Evolutionary conservation across 78 protist species (phyloP), one percentile per base, ranked within the genome.

Genomic region (Dictyostelium intermedium): DNA sequence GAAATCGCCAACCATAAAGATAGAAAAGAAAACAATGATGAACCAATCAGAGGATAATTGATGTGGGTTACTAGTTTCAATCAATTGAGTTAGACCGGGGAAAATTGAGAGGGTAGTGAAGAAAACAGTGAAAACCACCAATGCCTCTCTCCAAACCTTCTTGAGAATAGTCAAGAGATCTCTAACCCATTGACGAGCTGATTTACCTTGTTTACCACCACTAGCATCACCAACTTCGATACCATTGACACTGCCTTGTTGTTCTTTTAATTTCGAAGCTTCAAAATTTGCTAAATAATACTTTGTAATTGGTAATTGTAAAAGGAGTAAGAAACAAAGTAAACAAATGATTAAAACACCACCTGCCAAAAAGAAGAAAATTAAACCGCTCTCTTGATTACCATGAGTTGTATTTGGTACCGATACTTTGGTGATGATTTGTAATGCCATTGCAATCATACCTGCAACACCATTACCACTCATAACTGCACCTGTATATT

Each of bases 401-500:
- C 70, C 74, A 25, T 3, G 3, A 9, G 10, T 3, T 1, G 82
- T 61, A 10, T 16, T 20, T 35, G 91, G 78, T 56, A 83, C 50
- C 0, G 96, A 69, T 6, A 84, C 89, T n/a, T 83, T 76, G 0
- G 96, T 92, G 79, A 92, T 83, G 78, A 92, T 92, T 60, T 89
- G 69, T 11, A 92, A 35, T 2, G 63, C 34, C 30, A 89, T 83
- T 11, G 96, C 92, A 66, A 83, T 63, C 27, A 92, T 84, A 86
- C 96, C 96, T 10, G 96, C 96, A 27, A 92, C 81, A 83, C 96
- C 96, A 63, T 74, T 73, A 86, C 96, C 96, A 39, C 83, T 74
- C 96, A 92, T 92, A 14, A 92, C 91, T 1, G 92, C 91, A 84
- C 96, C 96, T 23, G 92, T 82, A 63, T 92, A 92, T 18, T 85